A percentile compares a stretch with the other conserved stretches of the same genome.
Evolutionary conservation across 2,329 filamentous ascomycete species (phyloP).

Genomic region (Celoporthe dispersa): DNA sequence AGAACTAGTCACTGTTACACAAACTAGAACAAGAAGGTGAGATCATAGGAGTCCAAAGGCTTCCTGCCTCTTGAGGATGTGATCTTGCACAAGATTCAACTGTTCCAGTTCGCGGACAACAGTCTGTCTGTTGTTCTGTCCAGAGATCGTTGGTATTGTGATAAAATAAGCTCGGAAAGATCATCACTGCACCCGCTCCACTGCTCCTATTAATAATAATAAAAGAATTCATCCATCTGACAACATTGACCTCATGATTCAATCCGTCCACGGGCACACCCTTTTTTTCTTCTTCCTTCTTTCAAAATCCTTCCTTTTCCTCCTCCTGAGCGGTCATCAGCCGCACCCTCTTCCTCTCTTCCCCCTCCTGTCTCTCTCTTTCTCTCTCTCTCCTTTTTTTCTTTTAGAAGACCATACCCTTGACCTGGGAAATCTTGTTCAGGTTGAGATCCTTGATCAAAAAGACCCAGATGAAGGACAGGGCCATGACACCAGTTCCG

Average conservation of each 20-base stretch:
- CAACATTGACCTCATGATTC: background rate
- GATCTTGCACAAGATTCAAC: too few relatives aligned
- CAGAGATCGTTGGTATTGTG: background rate
- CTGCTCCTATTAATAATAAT: background rate
- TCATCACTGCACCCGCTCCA: background rate
- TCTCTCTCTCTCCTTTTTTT: background rate
- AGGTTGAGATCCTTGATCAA: conserved; percentile 57
- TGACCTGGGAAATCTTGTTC: conserved; percentile 52
- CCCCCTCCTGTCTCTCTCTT: background rate
- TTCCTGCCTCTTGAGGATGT: too few relatives aligned
- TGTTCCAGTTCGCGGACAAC: background rate
- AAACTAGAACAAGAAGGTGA: too few relatives aligned
- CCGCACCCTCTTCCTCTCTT: background rate
- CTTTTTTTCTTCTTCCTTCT: background rate
- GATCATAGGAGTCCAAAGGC: too few relatives aligned
- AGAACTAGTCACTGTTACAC: too few relatives aligned
- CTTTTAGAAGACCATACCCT: conserved; percentile 54
- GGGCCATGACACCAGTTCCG: conserved; percentile 39
- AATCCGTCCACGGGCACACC: background rate
- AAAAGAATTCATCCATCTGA: background rate
- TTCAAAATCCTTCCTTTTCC: background rate
- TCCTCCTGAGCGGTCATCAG: background rate
- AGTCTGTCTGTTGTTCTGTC: background rate
- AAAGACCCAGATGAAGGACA: conserved; percentile 44
- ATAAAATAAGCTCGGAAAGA: background rate